Evolutionary conservation across 352 stramenopile genomes (phyloP), one percentile per base, ranked within the genome.

Genomic region (Labyrinthula sp.): DNA sequence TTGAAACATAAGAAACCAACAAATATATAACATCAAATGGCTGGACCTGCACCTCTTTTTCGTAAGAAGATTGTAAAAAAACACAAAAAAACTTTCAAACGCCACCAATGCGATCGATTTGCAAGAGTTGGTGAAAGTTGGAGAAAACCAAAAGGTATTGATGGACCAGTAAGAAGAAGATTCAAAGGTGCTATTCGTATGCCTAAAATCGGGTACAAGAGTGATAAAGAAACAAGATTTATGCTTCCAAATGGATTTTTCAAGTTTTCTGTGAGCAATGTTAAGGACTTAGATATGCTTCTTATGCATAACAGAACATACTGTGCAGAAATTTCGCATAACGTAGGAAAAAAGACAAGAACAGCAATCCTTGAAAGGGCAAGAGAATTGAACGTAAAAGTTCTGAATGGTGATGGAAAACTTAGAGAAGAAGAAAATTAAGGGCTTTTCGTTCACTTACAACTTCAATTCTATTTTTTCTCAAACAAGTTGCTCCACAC

Each of bases 111-210:
- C 37, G 81, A 97, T 70, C 79, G 80, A 56, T 97, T 97, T 71
- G 93, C 93, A 66, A 82, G 87, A 57, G 91, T 97, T 56, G 69
- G 71, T 17, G 66, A 85, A 58, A 81, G 69, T 67, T 99, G 89
- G 89, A 78, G 89, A 63, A 90, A 89, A 66, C 88, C 87, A 36
- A 95, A 95, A 72, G 89, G 89, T 96, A 99, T 99, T 75, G 89
- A 99, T 73, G 79, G 81, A 66, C 87, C 88, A 57, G 84, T 96
- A 47, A 82, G 89, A 66, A 84, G 89, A 65, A 84, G 88, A 66
- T 99, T 97, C 75, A 97, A 96, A 75, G 89, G 89, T 43, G 79
- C 84, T 38, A 77, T 33, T 23, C 83, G 85, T 60, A 94, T 94
- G 84, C 83, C 84, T 30, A 93, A 89, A 65, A 90, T 99, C 62